phyloP scores from a whole-genome alignment of 495 filamentous ascomycete species.

The Aspergillus leporis region DNA sequence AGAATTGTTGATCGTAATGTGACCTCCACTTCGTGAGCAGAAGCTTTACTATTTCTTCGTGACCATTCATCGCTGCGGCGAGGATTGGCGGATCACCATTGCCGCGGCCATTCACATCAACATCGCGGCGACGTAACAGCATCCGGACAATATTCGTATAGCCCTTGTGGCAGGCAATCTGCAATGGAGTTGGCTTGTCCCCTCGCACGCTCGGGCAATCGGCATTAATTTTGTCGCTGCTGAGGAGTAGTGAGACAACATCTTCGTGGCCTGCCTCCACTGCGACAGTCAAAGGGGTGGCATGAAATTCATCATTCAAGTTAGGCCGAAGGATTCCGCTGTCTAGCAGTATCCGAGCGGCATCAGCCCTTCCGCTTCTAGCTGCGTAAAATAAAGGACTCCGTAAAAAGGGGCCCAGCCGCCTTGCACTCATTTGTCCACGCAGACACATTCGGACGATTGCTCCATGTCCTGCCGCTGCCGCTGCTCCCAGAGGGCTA shows the following conservation, averaged over 20 bases:
- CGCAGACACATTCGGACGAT: background rate
- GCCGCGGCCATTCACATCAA: background rate
- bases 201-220: background rate
- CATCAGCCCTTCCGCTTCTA: background rate
- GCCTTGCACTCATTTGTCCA: background rate
- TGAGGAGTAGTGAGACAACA: background rate
- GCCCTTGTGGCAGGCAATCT: background rate
- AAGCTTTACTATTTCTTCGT: background rate
- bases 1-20: background rate
- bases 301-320: background rate
- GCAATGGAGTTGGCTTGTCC: background rate
- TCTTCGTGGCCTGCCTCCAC: background rate
- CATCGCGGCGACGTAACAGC: background rate
- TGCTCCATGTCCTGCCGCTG: background rate
- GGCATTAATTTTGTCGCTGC: background rate
- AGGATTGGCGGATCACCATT: background rate
- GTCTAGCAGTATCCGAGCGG: background rate
- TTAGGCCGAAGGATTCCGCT: background rate
- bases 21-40: background rate
- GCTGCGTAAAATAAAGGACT: constrained; percentile 4
- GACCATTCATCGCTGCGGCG: background rate
- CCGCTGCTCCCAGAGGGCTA: constrained; percentile 7
- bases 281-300: constrained; percentile 4
- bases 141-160: background rate
- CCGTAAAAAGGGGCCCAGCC: background rate